Evolutionary conservation across 2,329 filamentous ascomycete genomes (phyloP).

Genomic region (Pestalotiopsis sp.): DNA sequence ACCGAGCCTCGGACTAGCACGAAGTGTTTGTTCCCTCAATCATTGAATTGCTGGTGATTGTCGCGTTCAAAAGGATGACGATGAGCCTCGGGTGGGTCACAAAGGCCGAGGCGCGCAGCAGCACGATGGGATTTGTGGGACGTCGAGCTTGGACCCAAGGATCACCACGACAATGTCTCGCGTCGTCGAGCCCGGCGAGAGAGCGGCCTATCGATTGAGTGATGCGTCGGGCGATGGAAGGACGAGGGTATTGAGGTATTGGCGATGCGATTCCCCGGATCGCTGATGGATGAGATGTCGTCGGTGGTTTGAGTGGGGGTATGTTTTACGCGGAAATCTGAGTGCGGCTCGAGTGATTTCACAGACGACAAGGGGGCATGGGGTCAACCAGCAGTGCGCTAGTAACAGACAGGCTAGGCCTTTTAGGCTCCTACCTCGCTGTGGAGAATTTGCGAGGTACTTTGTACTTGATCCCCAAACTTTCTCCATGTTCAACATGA

Average conservation of each 20-base stretch:
- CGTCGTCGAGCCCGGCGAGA: neutral
- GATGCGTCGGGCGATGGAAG: neutral
- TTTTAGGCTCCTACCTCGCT: neutral
- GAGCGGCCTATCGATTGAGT: neutral
- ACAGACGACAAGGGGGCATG: conserved; percentile 1
- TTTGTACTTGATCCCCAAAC: neutral
- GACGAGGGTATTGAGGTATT: neutral
- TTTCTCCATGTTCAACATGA: neutral
- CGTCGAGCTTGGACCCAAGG: neutral
- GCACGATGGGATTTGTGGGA: neutral
- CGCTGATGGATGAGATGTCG: conserved; percentile 1
- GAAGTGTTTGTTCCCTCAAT: neutral
- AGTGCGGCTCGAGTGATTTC: conserved; percentile 12
- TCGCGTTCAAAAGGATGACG: neutral
- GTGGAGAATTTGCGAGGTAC: no score
- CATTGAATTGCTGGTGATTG: neutral
- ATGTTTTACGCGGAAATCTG: neutral
- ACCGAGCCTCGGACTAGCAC: neutral
- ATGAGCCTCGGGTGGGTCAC: neutral
- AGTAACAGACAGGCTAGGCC: neutral
- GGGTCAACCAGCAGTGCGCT: neutral
- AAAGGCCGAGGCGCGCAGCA: neutral
- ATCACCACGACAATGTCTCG: neutral
- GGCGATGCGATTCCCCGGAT: neutral
- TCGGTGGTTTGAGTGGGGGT: conserved; percentile 4